Evolutionary conservation across 192 early-diverging fungal genomes (phyloP).

Genomic region (Ramicandelaber brevisporus): DNA sequence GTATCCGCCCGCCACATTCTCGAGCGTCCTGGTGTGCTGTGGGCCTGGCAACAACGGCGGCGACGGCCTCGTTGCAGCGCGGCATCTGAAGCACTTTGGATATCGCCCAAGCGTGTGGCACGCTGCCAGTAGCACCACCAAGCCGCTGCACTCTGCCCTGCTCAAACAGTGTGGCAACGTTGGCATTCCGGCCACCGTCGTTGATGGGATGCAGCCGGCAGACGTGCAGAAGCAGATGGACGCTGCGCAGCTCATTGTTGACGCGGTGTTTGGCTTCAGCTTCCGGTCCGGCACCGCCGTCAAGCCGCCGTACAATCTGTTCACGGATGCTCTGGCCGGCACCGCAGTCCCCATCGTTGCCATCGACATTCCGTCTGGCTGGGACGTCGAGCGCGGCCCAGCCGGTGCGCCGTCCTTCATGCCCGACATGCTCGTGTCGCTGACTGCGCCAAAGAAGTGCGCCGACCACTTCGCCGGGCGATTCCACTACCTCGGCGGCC

Average conservation of each 20-base stretch:
- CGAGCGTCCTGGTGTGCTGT: conserved; percentile 37
- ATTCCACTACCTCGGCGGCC: conserved; percentile 63
- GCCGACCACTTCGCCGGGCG: conserved; percentile 40
- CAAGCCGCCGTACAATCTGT: conserved; percentile 36
- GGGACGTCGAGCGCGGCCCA: conserved; percentile 73
- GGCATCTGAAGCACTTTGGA: conserved; percentile 77
- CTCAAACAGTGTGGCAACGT: conserved; percentile 43
- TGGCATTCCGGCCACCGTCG: conserved; percentile 28
- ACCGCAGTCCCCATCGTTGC: conserved; percentile 22
- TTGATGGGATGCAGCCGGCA: neutral
- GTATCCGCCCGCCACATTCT: conserved; percentile 21
- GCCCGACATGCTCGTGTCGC: conserved; percentile 67
- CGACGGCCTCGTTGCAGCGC: conserved; percentile 83
- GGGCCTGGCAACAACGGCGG: conserved; percentile 94
- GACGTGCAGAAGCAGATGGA: conserved; percentile 9
- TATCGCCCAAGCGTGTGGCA: conserved; percentile 55
- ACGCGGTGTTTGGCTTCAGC: conserved; percentile 83
- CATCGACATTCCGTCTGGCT: conserved; percentile 87
- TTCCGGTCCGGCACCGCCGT: conserved; percentile 59
- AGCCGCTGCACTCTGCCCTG: conserved; percentile 47
- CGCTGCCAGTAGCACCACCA: conserved; percentile 47
- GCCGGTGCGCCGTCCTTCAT: conserved; percentile 15
- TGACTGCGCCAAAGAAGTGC: conserved; percentile 76
- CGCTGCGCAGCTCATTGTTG: conserved; percentile 41
- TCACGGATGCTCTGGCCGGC: conserved; percentile 2